Evolutionary conservation across 2,329 filamentous ascomycete species (phyloP), one percentile per base, ranked within the genome.

Genomic region (Penicillium vulpinum): DNA sequence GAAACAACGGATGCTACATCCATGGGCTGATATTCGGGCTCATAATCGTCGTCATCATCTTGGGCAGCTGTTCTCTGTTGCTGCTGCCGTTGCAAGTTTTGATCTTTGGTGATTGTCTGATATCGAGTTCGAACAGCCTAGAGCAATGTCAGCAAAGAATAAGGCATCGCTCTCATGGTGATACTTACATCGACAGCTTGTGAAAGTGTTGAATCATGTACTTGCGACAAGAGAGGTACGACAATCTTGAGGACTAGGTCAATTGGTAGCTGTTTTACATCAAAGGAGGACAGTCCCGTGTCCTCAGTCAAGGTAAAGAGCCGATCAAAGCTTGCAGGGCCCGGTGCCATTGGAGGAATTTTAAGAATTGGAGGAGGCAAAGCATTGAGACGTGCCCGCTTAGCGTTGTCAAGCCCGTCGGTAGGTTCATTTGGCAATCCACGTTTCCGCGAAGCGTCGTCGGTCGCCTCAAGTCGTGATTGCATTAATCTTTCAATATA

Each of bases 31-130:
- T 91, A 92, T 68, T 95, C 90, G 0, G 93, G 92, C 67, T 97
- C 93, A 69, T 97, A 97, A 66, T 96, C 91, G 62, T 96, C 91
- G 21, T 96, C 92, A 40, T 96, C 92, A 9, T 88, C 87, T 45
- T 73, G 74, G 3, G 66, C 67, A 4, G 62, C 55, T 21, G 63
- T 54, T 47, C 69, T 66, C n/a, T 61, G 61, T 49, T 47, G 70
- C 65, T 62, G 72, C 62, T 62, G 65, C 54, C 59, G 73, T 63
- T 64, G 73, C 58, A 58, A 63, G 21, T 68, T 70, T 59, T 76
- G 74, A 26, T 73, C 71, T 61, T 71, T 72, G 35, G 65, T 72
- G 18, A 75, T 64, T 5, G 73, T 68, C 54, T 74, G 64, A 58
- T 75, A 73, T 46, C 76, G 71, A 56, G 62, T 69, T 46, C 76